Evolutionary conservation across 2,329 filamentous ascomycete genomes (phyloP).

Genomic region (Cladophialophora yegresii): DNA sequence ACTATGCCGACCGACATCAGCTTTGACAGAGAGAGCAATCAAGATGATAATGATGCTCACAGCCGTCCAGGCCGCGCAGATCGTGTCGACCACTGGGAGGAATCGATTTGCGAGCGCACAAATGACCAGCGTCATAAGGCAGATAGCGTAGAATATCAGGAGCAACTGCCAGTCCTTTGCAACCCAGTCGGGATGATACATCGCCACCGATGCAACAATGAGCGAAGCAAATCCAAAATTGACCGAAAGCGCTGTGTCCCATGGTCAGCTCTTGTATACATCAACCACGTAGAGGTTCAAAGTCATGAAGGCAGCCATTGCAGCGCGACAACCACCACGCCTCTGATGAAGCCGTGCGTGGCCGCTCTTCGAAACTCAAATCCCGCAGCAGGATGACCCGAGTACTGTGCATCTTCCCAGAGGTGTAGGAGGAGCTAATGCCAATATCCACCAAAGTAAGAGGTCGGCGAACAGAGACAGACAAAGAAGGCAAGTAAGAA

Average conservation of each 20-base stretch:
- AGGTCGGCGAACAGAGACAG: too few species aligned
- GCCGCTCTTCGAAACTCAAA: neutral
- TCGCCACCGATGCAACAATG: slow-evolving; percentile 54
- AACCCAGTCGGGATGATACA: slow-evolving; percentile 58
- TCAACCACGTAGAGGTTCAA: neutral
- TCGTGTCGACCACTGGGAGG: slow-evolving; percentile 64
- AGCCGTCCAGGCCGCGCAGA: slow-evolving; percentile 59
- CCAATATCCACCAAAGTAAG: neutral
- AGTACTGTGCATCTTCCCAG: neutral
- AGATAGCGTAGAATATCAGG: slow-evolving; percentile 70
- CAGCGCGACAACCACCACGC: neutral
- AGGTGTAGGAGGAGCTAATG: neutral
- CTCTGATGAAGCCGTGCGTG: neutral
- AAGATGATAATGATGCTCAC: slow-evolving; percentile 60
- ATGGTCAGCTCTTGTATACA: slow-evolving; percentile 1
- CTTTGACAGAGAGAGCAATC: slow-evolving; percentile 58
- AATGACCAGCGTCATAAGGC: slow-evolving; percentile 64
- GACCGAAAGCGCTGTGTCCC: slow-evolving; percentile 56
- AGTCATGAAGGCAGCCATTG: neutral
- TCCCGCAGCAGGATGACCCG: neutral
- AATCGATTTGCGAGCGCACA: slow-evolving; percentile 68
- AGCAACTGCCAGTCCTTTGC: slow-evolving; percentile 66
- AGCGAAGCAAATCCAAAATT: slow-evolving; percentile 60
- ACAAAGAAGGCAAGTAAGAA: neutral
- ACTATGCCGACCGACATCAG: slow-evolving; percentile 56